phyloP scores from a whole-genome alignment of 805 yeast genomes.

The Sugiyamaella valdiviana region DNA sequence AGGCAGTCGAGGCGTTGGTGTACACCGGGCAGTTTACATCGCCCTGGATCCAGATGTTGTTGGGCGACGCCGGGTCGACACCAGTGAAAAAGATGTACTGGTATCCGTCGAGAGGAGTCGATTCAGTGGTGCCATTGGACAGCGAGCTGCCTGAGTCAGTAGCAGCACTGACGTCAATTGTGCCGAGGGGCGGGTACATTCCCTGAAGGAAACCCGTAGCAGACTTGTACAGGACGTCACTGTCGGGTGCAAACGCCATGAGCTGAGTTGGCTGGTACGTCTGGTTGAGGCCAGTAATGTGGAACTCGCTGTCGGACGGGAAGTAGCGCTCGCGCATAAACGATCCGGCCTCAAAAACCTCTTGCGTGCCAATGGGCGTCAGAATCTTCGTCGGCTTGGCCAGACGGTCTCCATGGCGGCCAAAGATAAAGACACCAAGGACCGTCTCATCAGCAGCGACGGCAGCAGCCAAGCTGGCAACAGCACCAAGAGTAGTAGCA shows the following conservation, averaged over 20 bases:
- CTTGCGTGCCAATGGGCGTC: slow-evolving; percentile 40
- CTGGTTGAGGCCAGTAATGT: slow-evolving; percentile 22
- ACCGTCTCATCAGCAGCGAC: slow-evolving; percentile 13
- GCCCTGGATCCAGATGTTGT: slow-evolving; percentile 40
- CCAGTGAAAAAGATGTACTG: slow-evolving; percentile 41
- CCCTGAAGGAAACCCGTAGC: slow-evolving; percentile 44
- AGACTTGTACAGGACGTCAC: slow-evolving; percentile 37
- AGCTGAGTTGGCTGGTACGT: slow-evolving; percentile 35
- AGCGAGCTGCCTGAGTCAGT: slow-evolving; percentile 25
- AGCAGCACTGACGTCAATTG: slow-evolving; percentile 21
- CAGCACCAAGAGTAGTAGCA: neutral
- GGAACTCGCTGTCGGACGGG: slow-evolving; percentile 29
- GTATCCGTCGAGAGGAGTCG: slow-evolving; percentile 39
- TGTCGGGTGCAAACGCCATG: slow-evolving; percentile 35
- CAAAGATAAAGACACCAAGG: slow-evolving; percentile 42
- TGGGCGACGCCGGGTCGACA: slow-evolving; percentile 33
- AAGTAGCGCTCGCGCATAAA: slow-evolving; percentile 41
- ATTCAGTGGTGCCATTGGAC: slow-evolving; percentile 39
- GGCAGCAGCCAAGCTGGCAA: slow-evolving; percentile 7
- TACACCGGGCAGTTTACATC: slow-evolving; percentile 39
- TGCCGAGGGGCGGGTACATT: slow-evolving; percentile 39
- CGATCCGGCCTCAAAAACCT: slow-evolving; percentile 36
- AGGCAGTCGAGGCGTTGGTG: slow-evolving; percentile 31
- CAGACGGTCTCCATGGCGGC: slow-evolving; percentile 46
- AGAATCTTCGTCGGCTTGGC: slow-evolving; percentile 40